Percentiles rank a stretch among this genome's conserved stretches.
These are phyloP conservation scores for Phytophthora lateralis DNA, from an alignment of 352 stramenopile genomes.

Conservation along the genomic window DNA sequence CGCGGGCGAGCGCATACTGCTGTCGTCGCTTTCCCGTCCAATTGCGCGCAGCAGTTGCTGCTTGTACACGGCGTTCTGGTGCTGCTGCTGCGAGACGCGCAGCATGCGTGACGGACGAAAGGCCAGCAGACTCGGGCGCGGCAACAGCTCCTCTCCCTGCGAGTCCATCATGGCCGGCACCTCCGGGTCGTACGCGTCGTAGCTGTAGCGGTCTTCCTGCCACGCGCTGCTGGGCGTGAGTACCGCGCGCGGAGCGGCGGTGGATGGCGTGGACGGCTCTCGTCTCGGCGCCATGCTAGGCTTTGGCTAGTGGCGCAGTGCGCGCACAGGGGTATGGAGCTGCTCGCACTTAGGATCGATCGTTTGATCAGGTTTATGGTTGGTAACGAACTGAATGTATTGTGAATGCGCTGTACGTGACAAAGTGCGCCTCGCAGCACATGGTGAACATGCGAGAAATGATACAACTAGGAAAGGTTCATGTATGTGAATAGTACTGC, in stretches of 20 bases:
- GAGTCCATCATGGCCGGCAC: constrained; percentile 48
- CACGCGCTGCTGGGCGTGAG: constrained; percentile 22
- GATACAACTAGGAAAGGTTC: neutral
- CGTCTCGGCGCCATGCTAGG: constrained; percentile 28
- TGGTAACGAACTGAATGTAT: constrained; percentile 33
- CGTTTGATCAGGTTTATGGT: constrained; percentile 31
- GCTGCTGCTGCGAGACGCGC: constrained; percentile 53
- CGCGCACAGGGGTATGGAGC: neutral
- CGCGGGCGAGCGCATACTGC: constrained; percentile 2
- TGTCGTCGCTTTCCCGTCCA: constrained; percentile 17
- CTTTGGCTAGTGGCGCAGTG: constrained; percentile 24
- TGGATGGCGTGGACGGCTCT: constrained; percentile 27
- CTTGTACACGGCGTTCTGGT: constrained; percentile 50
- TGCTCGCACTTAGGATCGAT: constrained; percentile 23
- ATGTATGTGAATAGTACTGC: constrained; percentile 2
- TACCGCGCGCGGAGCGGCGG: constrained; percentile 37
- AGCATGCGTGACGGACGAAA: constrained; percentile 56
- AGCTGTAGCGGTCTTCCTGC: constrained; percentile 27
- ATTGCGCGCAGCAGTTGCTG: constrained; percentile 44
- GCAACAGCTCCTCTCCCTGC: constrained; percentile 25
- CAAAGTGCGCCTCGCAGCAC: constrained; percentile 3
- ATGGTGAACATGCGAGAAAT: constrained; percentile 1
- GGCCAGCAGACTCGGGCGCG: constrained; percentile 51
- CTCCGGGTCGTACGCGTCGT: constrained; percentile 37
- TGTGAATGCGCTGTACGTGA: neutral